Conservation (phyloP, 257 asterid genomes). For the Lycium barbarum region DNA sequence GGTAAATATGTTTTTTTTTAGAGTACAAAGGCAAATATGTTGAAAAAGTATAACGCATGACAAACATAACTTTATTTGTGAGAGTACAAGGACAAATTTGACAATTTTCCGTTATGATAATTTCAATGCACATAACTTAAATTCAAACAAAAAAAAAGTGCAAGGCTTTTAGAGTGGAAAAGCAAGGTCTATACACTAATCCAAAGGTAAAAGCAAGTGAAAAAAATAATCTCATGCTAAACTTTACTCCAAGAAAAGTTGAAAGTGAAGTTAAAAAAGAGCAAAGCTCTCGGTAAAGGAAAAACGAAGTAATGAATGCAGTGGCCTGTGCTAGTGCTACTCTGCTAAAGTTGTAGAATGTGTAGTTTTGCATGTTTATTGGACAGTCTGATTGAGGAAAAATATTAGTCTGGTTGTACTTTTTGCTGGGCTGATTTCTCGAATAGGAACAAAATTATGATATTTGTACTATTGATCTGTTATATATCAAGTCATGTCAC, state of each 20-base stretch:
- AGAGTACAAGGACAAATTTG: too few relatives aligned
- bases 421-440: not conserved
- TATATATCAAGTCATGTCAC: not conserved
- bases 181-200: not conserved
- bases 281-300: not conserved
- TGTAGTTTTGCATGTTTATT: not conserved
- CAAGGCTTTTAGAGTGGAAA: not conserved
- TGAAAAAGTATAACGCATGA: too few relatives aligned
- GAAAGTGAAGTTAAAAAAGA: not conserved
- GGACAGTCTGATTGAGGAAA: not conserved
- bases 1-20: too few relatives aligned
- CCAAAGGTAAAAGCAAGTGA: not conserved
- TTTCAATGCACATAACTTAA: too few relatives aligned
- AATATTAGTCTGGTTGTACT: not conserved
- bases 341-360: conserved; percentile 15
- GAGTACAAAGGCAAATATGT: too few relatives aligned
- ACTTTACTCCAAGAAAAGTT: not conserved
- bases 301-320: not conserved
- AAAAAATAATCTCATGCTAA: not conserved
- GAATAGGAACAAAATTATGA: not conserved
- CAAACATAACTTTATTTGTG: too few relatives aligned
- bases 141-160: not conserved
- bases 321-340: not conserved
- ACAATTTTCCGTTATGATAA: too few relatives aligned
- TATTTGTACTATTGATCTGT: not conserved